Evolutionary conservation across 2,329 filamentous ascomycete species (phyloP).

Genomic region (Septoria linicola): DNA sequence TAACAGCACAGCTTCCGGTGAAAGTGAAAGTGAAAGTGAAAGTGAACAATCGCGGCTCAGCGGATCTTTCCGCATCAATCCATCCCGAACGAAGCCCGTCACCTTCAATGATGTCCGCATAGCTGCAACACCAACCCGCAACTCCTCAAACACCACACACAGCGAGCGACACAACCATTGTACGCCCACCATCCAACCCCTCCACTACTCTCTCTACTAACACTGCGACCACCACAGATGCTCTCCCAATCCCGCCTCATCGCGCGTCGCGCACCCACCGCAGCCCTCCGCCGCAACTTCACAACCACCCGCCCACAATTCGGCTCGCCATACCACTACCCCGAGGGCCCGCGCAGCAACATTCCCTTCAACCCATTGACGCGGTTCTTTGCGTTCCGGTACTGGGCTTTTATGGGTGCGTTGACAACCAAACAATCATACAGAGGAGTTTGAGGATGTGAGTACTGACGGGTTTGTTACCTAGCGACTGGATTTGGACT

Average conservation of each 20-base stretch:
- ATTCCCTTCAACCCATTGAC: slow-evolving; percentile 95
- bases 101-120: too few relatives aligned
- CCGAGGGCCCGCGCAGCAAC: slow-evolving; percentile 92
- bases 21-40: too few relatives aligned
- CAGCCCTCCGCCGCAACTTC: slow-evolving; percentile 83
- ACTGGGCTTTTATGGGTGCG: slow-evolving; percentile 76
- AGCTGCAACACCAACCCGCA: too few relatives aligned
- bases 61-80: too few relatives aligned
- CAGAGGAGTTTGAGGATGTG: slow-evolving; percentile 7
- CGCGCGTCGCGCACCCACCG: slow-evolving; percentile 60
- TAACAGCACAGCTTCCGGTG: too few relatives aligned
- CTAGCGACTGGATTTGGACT: slow-evolving; percentile 58
- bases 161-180: slow-evolving; percentile 4
- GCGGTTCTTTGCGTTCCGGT: slow-evolving; percentile 78
- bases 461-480: slow-evolving; percentile 43
- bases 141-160: too few relatives aligned
- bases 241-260: slow-evolving; percentile 36
- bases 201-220: too few relatives aligned
- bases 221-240: slow-evolving; percentile 26
- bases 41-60: too few relatives aligned
- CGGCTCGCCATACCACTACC: slow-evolving; percentile 94
- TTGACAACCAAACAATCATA: slow-evolving; percentile 22
- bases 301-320: slow-evolving; percentile 83
- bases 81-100: too few relatives aligned
- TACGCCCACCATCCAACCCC: too few relatives aligned